phyloP scores from a whole-genome alignment of 331 rosid genomes.

The Quercus lobata region DNA sequence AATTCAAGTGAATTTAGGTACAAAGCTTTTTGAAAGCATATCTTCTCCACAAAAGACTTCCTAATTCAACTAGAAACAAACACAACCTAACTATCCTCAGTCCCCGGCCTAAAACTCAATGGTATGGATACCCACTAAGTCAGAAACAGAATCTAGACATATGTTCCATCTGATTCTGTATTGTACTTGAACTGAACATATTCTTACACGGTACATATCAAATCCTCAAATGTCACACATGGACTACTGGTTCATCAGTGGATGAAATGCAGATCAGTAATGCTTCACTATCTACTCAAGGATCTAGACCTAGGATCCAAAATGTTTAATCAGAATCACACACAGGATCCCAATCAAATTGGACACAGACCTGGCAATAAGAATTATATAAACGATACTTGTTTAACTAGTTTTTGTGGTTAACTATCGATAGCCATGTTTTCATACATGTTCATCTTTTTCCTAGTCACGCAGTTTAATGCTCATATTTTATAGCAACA shows the following conservation, averaged over 20 bases:
- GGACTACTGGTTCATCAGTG: neutral
- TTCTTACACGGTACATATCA: neutral
- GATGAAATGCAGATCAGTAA: neutral
- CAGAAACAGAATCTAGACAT: too few species aligned
- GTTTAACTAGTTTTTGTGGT: neutral
- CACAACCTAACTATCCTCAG: too few species aligned
- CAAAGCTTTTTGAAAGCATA: too few species aligned
- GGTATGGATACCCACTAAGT: too few species aligned
- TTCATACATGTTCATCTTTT: neutral
- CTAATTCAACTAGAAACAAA: too few species aligned
- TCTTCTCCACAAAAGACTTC: too few species aligned
- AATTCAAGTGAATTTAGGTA: too few species aligned
- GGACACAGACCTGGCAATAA: neutral
- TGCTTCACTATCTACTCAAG: neutral
- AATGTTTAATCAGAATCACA: slow-evolving; percentile 11
- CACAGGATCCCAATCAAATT: slow-evolving; percentile 1
- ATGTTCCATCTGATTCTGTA: too few species aligned
- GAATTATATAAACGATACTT: neutral
- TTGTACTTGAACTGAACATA: too few species aligned
- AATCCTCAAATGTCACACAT: neutral
- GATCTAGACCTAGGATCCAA: neutral
- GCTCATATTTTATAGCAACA: neutral
- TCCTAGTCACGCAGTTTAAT: slow-evolving; percentile 11
- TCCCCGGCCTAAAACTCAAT: too few species aligned
- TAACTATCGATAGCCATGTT: neutral